Evolutionary conservation across 805 yeast genomes (phyloP), one percentile per base, ranked within the genome.

Genomic region (Saccharomycopsis sp.): DNA sequence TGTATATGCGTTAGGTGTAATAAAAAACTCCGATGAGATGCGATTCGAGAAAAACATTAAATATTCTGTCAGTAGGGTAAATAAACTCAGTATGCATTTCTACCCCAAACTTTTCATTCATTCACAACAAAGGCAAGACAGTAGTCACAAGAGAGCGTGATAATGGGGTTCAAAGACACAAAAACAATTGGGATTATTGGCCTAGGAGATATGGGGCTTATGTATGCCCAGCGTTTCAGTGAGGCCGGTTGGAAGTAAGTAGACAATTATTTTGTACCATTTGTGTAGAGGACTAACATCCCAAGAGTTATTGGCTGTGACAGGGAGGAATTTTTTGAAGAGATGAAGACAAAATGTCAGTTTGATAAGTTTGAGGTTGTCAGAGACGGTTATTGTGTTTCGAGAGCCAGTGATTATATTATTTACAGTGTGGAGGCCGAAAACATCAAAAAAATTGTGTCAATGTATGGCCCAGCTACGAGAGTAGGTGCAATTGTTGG

Each of bases 371-470:
- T 89, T 45, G 67, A 69, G 49, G 70, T 90, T 11, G 60, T 85
- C n/a, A 56, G 61, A 40, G 85, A 87, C 59, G 98, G 98, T 1
- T 94, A 85, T 61, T 68, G 68, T 31, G 96, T 90, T 1, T 79
- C 96, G 0, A 72, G 98, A 39, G 55, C 71, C 5, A 70, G 94
- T 34, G 97, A 93, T 59, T 87, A 80, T 58, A 75, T 84, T 42
- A 80, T 93, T 45, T 93, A 89, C 69, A 79, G 89, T 45, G 97
- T 93, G 2, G 98, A 93, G 62, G 96, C 97, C 1, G 95, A 83
- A 51, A 77, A 78, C 57, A 81, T 93, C 40, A 77, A 69, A 38
- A 71, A 71, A 45, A 85, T 93, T 31, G 95, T 88, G 4, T 58
- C 74, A 3, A 36, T 65, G 31, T 90, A 90, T 62, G 97, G 95